Evolutionary conservation across 257 asterid genomes (phyloP).

Genomic region (Salvia splendens): DNA sequence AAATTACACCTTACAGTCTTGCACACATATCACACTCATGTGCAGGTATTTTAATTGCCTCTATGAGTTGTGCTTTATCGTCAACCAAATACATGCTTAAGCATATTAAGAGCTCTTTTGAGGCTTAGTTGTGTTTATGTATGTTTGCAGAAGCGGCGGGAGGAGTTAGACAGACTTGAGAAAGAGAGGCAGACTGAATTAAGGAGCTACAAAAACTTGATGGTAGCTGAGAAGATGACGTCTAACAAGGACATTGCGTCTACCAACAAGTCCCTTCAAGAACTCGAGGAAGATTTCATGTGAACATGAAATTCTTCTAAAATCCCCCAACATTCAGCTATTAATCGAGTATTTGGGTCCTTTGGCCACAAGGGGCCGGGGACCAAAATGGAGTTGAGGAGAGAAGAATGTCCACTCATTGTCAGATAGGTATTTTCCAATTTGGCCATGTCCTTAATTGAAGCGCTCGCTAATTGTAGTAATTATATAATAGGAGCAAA

Average conservation of each 20-base stretch:
- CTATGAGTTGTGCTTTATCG: not conserved
- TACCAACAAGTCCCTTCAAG: conserved; percentile 79
- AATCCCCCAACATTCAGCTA: conserved; percentile 1
- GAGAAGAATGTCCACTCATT: not conserved
- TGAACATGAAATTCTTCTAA: conserved; percentile 40
- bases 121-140: not conserved
- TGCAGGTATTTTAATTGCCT: not conserved
- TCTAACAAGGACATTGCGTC: conserved; percentile 92
- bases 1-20: too few species aligned
- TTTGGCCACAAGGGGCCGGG: conserved; percentile 21
- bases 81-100: not conserved
- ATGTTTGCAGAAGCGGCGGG: conserved; percentile 71
- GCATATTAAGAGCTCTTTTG: not conserved
- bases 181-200: conserved; percentile 83
- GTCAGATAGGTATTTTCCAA: conserved; percentile 15
- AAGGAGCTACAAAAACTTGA: conserved; percentile 94
- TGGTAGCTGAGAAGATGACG: conserved; percentile 98
- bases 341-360: conserved; percentile 18
- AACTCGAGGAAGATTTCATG: conserved; percentile 97
- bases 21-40: not conserved
- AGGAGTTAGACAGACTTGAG: conserved; percentile 81
- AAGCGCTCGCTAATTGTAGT: conserved; percentile 34
- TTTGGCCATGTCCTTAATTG: conserved; percentile 23
- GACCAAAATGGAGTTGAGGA: conserved; percentile 10
- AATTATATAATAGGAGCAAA: conserved; percentile 32